Evolutionary conservation across 306 rosid species (phyloP), one percentile per base, ranked within the genome.

Genomic region (Cicer cuneatum): DNA sequence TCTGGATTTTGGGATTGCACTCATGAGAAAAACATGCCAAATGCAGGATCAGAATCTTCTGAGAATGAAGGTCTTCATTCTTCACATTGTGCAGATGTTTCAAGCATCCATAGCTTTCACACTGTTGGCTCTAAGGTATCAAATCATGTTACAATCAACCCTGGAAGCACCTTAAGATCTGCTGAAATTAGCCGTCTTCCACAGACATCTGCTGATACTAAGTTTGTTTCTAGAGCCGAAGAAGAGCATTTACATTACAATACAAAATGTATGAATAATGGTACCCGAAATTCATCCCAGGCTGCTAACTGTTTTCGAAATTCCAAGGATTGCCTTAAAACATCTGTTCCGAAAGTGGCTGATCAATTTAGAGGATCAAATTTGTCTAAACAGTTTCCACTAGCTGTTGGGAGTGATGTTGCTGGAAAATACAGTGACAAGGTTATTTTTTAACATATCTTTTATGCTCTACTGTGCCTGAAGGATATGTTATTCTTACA

Each of bases 301-400:
- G 80, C 38, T 67, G 74, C 76, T 48, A 81, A 71, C 73, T 33
- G 72, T 66, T 52, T 85, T 73, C 87, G 75, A 73, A 83, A 81
- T 78, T 80, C 87, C 35, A 84, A 79, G 78, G 88, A 79, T 81
- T 88, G 83, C 64, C 80, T 82, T 72, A 89, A 72, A 84, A 67
- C 85, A 40, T 86, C 93, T 64, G 86, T 87, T 49, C 61, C 24
- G 75, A 86, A 86, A 88, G 96, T 71, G 68, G 90, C 82, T 38
- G 90, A 87, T 79, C 93, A 90, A 81, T 71, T 75, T 77, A 85
- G 85, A 83, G 97, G 87, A 84, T 74, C 96, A 70, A 91, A 84
- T 78, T 37, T 78, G 77, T 83, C 88, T 16, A 89, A 84, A 60
- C 54, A 73, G 53, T 49, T 68, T 57, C 80, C 82, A 21, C 7